Evolutionary conservation across 75 land plant genomes (phyloP), one percentile per base, ranked within the genome.

Genomic region (Pseudotsuga menziesii): DNA sequence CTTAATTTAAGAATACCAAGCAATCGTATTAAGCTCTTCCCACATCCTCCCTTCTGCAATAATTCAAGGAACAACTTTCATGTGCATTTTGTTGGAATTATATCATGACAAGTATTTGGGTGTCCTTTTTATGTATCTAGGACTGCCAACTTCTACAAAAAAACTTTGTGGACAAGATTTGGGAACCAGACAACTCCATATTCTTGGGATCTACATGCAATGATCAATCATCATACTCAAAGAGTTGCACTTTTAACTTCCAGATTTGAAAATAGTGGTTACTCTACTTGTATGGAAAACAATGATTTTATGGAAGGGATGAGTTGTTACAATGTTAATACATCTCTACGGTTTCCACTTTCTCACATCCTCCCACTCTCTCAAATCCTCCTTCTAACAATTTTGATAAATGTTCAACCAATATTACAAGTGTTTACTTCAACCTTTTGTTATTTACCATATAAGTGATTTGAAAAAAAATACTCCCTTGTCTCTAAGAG

Each of bases 161-260:
- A 83, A 84, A 16, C 78, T 83, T 56, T 81, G 85, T 54, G 83
- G 85, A 57, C 85, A 83, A 81, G 85, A 78, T 9, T 83, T 73
- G 44, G 85, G 85, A 4, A 78, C 85, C 0, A 55, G 76, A 57
- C 74, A 83, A 71, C 70, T 82, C 58, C 84, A 81, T 35, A 48
- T 83, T 69, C 61, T 81, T 63, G 83, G 85, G 39, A 75, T 83
- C 17, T 83, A 81, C 72, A 16, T 81, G 56, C 83, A 83, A 58
- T 61, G 85, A 16, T 85, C 84, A 11, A 72, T 81, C 15, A 13
- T 83, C n/a, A 77, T 83, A 44, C 77, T 82, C 16, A 22, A 41
- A 32, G 66, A 22, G 36, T 39, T 17, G 54, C 71, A 44, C 14
- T 83, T 36, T 84, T 83, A 2, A n/a, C n/a, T n/a, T n/a, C n/a